Conservation (phyloP, 78 protist genomes). For the Dictyostelium intermedium region DNA sequence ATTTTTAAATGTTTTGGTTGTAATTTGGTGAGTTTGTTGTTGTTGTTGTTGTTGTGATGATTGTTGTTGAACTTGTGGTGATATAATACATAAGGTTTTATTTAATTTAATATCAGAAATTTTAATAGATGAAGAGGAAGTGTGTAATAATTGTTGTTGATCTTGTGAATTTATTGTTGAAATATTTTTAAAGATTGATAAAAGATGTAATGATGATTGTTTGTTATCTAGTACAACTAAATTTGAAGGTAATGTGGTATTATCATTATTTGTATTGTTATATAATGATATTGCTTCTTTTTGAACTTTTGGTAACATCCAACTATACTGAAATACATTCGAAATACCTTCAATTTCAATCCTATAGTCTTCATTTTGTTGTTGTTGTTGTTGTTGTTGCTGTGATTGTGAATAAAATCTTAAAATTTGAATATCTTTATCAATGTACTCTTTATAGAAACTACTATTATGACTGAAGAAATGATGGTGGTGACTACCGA, state of each 20-base stretch:
- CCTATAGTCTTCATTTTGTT: not conserved
- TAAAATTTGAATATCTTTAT: not conserved
- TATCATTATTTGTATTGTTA: not conserved
- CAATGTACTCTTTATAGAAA: not conserved
- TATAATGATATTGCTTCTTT: not conserved
- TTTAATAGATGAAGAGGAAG: not conserved
- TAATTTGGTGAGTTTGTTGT: not conserved
- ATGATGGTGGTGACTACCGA: not conserved
- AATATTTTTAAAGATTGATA: constrained; percentile 1
- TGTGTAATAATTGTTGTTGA: not conserved
- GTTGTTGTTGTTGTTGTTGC: not conserved
- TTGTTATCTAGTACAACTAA: constrained; percentile 4
- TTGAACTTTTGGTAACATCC: constrained; percentile 11
- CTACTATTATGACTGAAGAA: not conserved
- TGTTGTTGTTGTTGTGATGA: not conserved
- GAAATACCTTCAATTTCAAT: not conserved
- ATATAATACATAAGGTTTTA: constrained; percentile 11
- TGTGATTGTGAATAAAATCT: not conserved
- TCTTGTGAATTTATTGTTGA: not conserved
- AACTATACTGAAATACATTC: not conserved
- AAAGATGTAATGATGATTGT: not conserved
- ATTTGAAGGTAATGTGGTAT: not conserved
- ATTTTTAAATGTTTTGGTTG: not conserved
- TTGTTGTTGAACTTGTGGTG: constrained; percentile 25
- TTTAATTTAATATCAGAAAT: not conserved